Evolutionary conservation across 2,329 filamentous ascomycete genomes (phyloP).

Genomic region (Epichloe baconii): DNA sequence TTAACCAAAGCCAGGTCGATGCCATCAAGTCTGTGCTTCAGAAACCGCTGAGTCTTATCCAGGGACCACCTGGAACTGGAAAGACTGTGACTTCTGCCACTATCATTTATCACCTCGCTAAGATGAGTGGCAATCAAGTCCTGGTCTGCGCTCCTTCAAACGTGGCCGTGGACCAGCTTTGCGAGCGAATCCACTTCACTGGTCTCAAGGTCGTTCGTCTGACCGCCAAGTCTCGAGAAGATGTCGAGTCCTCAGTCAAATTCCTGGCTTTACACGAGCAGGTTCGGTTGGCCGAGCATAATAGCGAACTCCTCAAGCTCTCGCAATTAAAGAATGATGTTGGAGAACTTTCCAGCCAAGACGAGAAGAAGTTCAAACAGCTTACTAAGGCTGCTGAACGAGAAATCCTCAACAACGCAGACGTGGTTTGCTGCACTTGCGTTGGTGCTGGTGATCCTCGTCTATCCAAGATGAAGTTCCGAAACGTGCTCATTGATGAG

Average conservation of each 20-base stretch:
- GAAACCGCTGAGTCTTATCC: constrained; percentile 87
- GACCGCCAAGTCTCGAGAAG: constrained; percentile 96
- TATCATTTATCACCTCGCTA: constrained; percentile 94
- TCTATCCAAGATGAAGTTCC: constrained; percentile 93
- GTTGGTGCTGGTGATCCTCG: constrained; percentile 94
- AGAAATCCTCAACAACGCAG: constrained; percentile 87
- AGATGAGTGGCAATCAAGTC: constrained; percentile 88
- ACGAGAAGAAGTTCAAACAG: constrained; percentile 98
- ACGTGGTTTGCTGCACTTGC: constrained; percentile 97
- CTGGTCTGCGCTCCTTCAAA: constrained; percentile 96
- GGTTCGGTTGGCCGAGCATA: constrained; percentile 94
- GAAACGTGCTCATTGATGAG: constrained; percentile 94
- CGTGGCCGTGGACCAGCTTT: constrained; percentile 95
- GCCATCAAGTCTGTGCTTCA: constrained; percentile 92
- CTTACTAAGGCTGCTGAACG: constrained; percentile 86
- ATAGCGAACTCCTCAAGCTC: constrained; percentile 82
- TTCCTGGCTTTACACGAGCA: constrained; percentile 94
- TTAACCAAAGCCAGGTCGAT: constrained; percentile 91
- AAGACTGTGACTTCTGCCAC: constrained; percentile 98
- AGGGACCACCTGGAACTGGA: constrained; percentile 91
- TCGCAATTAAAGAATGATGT: constrained; percentile 85
- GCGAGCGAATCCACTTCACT: constrained; percentile 89
- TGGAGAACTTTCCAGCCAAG: constrained; percentile 83
- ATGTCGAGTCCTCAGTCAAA: constrained; percentile 95
- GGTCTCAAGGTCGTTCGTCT: constrained; percentile 93